Percentiles rank a stretch among this genome's conserved stretches.
These are phyloP conservation scores for Lagenidium giganteum DNA, from an alignment of 352 stramenopile genomes.

Conservation along the genomic window DNA sequence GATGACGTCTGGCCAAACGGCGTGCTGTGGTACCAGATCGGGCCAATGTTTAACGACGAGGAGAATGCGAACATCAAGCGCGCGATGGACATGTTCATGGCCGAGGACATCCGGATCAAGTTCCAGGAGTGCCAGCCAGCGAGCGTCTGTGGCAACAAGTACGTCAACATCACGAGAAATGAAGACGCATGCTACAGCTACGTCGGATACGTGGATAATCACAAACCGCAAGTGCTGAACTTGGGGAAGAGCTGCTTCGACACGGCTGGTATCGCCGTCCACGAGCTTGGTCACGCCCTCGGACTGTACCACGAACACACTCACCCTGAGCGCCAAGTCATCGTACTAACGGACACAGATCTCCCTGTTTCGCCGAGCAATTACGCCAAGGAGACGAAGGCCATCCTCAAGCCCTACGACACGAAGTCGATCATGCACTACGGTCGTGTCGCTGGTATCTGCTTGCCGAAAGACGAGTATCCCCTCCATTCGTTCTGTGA, in stretches of 20 bases:
- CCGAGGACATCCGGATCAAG: constrained; percentile 45
- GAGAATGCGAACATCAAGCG: constrained; percentile 36
- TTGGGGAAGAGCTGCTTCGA: constrained; percentile 48
- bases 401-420: constrained; percentile 51
- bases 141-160: constrained; percentile 47
- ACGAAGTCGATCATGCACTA: constrained; percentile 68
- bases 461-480: constrained; percentile 54
- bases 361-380: constrained; percentile 45
- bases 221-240: constrained; percentile 51
- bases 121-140: constrained; percentile 47
- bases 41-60: constrained; percentile 28
- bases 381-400: constrained; percentile 49
- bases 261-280: constrained; percentile 36
- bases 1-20: constrained; percentile 49
- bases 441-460: constrained; percentile 37
- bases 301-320: constrained; percentile 59
- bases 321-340: constrained; percentile 43
- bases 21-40: constrained; percentile 58
- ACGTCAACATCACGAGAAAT: constrained; percentile 58
- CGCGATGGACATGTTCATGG: constrained; percentile 40
- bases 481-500: constrained; percentile 49
- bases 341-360: constrained; percentile 48
- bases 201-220: constrained; percentile 53
- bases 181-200: constrained; percentile 56
- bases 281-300: constrained; percentile 51